Evolutionary conservation across 169 alveolate species (phyloP).

Genomic region (Babesia divergens): DNA sequence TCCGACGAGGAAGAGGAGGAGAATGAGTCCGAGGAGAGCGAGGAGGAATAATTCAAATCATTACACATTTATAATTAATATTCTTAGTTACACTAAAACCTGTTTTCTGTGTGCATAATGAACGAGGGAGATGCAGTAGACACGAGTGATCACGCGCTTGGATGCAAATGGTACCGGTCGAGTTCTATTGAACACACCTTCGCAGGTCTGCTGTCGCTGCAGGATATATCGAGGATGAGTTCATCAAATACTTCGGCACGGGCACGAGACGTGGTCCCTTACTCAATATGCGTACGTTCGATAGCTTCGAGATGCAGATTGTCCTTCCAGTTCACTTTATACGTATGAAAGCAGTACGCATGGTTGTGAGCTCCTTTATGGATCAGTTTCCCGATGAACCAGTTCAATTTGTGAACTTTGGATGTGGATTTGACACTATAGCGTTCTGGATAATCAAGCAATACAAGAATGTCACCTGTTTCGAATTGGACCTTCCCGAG

Average conservation of each 20-base stretch:
- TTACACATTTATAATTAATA: background rate
- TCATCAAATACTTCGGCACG: conserved; percentile 3
- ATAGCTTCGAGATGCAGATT: background rate
- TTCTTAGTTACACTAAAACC: too few relatives aligned
- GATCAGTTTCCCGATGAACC: conserved; percentile 22
- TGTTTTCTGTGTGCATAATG: too few relatives aligned
- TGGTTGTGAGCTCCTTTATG: conserved; percentile 1
- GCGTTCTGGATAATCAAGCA: conserved; percentile 25
- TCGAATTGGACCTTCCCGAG: conserved; percentile 45
- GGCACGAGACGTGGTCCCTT: conserved; percentile 4
- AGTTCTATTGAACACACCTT: background rate
- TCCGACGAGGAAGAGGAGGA: conserved; percentile 47
- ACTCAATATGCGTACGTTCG: conserved; percentile 23
- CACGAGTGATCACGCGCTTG: conserved; percentile 21
- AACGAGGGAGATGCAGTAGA: background rate
- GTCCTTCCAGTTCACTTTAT: conserved; percentile 15
- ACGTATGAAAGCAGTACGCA: conserved; percentile 7
- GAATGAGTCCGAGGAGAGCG: conserved; percentile 8
- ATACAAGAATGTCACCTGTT: conserved; percentile 17
- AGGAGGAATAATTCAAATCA: background rate
- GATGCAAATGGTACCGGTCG: conserved; percentile 17
- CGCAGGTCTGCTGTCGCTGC: conserved; percentile 33
- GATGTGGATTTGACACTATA: conserved; percentile 61
- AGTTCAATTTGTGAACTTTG: conserved; percentile 60
- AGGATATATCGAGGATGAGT: conserved; percentile 53